Evolutionary conservation across 108 stramenopile species (phyloP).

Genomic region (Cyclotella cryptica): DNA sequence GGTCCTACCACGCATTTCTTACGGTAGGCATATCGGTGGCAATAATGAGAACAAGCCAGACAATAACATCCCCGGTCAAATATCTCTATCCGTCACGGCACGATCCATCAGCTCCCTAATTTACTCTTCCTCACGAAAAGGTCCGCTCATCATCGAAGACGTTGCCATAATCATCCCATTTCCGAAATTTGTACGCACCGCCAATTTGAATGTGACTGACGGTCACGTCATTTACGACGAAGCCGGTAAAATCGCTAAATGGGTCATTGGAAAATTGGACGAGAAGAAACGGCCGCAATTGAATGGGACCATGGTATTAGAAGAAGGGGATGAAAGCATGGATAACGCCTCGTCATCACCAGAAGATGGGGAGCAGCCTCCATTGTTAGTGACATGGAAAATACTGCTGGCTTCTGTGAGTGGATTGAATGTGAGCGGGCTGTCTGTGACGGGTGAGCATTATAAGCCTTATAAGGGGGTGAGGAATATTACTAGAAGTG

Average conservation of each 20-base stretch:
- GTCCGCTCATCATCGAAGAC: constrained; percentile 91
- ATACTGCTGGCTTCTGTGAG: constrained; percentile 94
- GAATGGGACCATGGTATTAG: constrained; percentile 64
- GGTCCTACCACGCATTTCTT: constrained; percentile 77
- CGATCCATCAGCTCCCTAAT: constrained; percentile 76
- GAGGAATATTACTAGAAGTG: constrained; percentile 88
- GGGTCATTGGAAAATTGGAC: constrained; percentile 90
- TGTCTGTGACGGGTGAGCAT: constrained; percentile 89
- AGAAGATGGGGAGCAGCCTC: constrained; percentile 81
- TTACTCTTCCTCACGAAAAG: constrained; percentile 65
- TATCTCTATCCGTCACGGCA: constrained; percentile 64
- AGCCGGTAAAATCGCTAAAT: constrained; percentile 95
- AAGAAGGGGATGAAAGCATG: constrained; percentile 37
- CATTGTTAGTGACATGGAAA: constrained; percentile 93
- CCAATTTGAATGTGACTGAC: constrained; percentile 77
- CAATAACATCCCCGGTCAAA: constrained; percentile 47
- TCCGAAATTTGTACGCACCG: constrained; percentile 89
- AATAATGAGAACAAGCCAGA: background rate
- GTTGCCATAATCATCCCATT: constrained; percentile 94
- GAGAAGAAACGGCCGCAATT: constrained; percentile 68
- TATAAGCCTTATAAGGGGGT: constrained; percentile 99
- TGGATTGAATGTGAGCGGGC: constrained; percentile 90
- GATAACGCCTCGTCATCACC: constrained; percentile 15
- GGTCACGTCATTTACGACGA: constrained; percentile 95
- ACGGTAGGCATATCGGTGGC: constrained; percentile 41